Percentiles rank a stretch among this genome's conserved stretches.
phyloP scores from a whole-genome alignment of 2,329 filamentous ascomycete species.

The Tothia fuscella region DNA sequence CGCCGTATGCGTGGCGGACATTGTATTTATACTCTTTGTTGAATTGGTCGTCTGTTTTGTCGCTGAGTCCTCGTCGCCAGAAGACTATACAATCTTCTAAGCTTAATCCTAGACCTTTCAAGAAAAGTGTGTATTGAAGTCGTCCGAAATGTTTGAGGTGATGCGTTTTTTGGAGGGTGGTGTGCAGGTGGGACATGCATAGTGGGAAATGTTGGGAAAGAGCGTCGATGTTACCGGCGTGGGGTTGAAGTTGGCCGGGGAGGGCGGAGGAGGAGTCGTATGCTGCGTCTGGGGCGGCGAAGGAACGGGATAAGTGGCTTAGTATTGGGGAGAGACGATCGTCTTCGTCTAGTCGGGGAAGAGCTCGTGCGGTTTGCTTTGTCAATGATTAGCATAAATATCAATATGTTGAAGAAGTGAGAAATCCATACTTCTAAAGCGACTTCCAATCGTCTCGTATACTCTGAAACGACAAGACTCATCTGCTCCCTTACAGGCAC shows the following conservation, averaged over 20 bases:
- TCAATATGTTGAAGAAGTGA: background rate
- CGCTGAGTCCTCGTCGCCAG: slow-evolving; percentile 78
- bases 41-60: slow-evolving; percentile 85
- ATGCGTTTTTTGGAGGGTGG: slow-evolving; percentile 69
- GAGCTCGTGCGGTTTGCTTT: slow-evolving; percentile 74
- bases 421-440: slow-evolving; percentile 61
- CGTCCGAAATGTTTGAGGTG: slow-evolving; percentile 91
- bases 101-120: slow-evolving; percentile 86
- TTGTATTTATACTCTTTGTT: slow-evolving; percentile 98
- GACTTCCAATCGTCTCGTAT: slow-evolving; percentile 64
- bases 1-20: slow-evolving; percentile 85
- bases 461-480: slow-evolving; percentile 83
- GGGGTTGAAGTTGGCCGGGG: slow-evolving; percentile 45
- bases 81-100: slow-evolving; percentile 88
- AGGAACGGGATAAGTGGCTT: slow-evolving; percentile 84
- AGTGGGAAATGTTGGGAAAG: slow-evolving; percentile 69
- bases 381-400: background rate
- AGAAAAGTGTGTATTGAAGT: slow-evolving; percentile 88
- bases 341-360: slow-evolving; percentile 90
- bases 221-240: slow-evolving; percentile 65
- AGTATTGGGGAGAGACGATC: slow-evolving; percentile 71
- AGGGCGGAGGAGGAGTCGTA: slow-evolving; percentile 57
- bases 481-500: slow-evolving; percentile 79
- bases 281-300: slow-evolving; percentile 77
- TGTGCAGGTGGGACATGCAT: slow-evolving; percentile 59